Evolutionary conservation across 768 basidiomycete species (phyloP), one percentile per base, ranked within the genome.

Genomic region (Termitomyces sp.): DNA sequence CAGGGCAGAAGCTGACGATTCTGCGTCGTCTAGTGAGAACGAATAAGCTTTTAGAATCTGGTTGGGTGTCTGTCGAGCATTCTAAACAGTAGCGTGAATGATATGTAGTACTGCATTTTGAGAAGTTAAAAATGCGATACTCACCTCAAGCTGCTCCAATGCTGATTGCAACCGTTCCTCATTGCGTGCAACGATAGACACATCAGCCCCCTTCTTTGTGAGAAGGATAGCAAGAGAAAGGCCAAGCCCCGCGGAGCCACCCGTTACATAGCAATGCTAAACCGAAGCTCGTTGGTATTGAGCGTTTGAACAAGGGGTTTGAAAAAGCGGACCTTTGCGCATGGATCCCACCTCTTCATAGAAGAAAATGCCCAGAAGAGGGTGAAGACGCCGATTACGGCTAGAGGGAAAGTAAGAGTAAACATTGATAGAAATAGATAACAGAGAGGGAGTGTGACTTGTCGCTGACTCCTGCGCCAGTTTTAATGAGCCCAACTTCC

Each of bases 241-340:
- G 1, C 94, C 94, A 2, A 95, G 82, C 2, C 94, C 94, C n/a
- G 85, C 76, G 42, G 86, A 88, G 5, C 90, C 93, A 5, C 94
- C 94, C 1, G 93, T 93, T 24, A 97, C 77, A 69, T 92, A 92
- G 71, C 87, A 85, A 64, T 93, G 91, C 94, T 95, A 26, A 44
- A 43, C 14, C 33, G 46, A 42, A 46, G 50, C 30, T 38, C 40
- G 40, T 59, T 50, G 33, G 42, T 36, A 26, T 26, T 38, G 28
- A 26, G 22, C 12, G 44, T 53, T 45, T 30, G 24, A 45, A 20
- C 28, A 26, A 12, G 9, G 26, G 43, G 53, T 36, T 28, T 14
- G 3, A 42, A 18, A 60, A 60, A 22, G 38, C 60, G 38, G 40
- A 70, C 81, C 71, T 77, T 72, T 36, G 73, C 75, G 12, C 66